Conservation (phyloP, 2,329 filamentous ascomycete species). For the Alternaria solani region DNA sequence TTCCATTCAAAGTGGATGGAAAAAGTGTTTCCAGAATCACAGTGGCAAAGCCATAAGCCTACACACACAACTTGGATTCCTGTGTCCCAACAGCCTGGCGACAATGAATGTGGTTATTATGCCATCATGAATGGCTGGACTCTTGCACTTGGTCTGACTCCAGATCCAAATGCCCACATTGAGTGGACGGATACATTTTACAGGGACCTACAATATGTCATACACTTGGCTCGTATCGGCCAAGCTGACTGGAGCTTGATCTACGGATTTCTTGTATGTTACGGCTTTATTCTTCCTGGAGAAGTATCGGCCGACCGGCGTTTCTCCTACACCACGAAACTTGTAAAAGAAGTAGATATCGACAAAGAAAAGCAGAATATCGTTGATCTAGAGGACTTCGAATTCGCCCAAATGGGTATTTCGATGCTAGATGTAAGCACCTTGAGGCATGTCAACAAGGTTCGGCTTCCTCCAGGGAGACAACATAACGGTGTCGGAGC, state of each 20-base stretch:
- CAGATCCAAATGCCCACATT: neutral
- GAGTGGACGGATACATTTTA: constrained; percentile 16
- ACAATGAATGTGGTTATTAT: constrained; percentile 24
- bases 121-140: constrained; percentile 32
- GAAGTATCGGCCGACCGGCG: constrained; percentile 1
- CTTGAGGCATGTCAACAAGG: neutral
- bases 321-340: neutral
- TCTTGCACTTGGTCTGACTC: constrained; percentile 28
- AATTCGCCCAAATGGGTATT: neutral
- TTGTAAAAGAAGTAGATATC: neutral
- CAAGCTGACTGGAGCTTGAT: constrained; percentile 23
- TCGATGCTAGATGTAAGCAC: neutral
- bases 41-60: neutral
- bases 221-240: constrained; percentile 20
- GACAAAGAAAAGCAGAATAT: neutral
- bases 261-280: constrained; percentile 22
- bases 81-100: constrained; percentile 9
- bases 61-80: constrained; percentile 8
- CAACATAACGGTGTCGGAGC: neutral
- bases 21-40: neutral
- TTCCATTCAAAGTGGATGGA: neutral
- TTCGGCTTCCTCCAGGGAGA: neutral
- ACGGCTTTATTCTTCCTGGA: constrained; percentile 5
- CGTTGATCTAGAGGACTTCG: neutral
- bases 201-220: constrained; percentile 5